Conservation (phyloP, 2,329 filamentous ascomycete genomes). For the Ceratocystis huliohia region DNA sequence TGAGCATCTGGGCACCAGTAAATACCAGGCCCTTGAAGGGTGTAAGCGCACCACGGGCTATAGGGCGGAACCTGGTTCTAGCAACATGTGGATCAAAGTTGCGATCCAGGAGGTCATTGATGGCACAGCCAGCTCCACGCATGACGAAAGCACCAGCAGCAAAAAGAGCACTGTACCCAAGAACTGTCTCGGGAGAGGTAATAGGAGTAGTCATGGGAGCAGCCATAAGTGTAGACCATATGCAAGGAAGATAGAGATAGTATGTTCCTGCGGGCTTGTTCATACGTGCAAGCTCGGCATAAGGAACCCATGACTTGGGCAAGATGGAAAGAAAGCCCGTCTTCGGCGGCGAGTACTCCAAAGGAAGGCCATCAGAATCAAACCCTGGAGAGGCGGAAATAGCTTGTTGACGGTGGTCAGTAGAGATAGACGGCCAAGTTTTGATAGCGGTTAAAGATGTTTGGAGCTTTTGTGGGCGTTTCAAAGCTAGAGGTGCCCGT, state of each 20-base stretch:
- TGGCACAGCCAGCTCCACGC: conserved; percentile 76
- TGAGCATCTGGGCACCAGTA: conserved; percentile 59
- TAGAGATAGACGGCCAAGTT: not conserved
- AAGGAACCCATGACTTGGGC: conserved; percentile 60
- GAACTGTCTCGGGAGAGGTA: conserved; percentile 45
- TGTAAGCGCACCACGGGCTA: conserved; percentile 65
- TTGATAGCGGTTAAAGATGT: not conserved
- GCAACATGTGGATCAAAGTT: conserved; percentile 71
- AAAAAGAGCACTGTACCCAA: conserved; percentile 57
- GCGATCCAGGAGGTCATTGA: conserved; percentile 85
- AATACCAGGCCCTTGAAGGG: conserved; percentile 60
- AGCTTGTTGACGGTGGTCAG: not conserved
- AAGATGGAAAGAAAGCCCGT: conserved; percentile 58
- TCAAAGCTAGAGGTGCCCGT: not conserved
- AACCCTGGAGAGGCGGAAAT: not conserved
- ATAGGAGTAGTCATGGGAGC: conserved; percentile 55
- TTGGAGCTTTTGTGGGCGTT: not conserved
- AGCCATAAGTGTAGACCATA: conserved; percentile 73
- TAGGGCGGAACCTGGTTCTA: conserved; percentile 64
- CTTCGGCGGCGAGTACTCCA: conserved; percentile 53
- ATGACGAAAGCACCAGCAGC: conserved; percentile 67
- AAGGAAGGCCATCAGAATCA: conserved; percentile 18
- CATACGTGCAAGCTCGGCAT: conserved; percentile 67
- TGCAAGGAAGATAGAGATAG: conserved; percentile 74
- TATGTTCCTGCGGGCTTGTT: conserved; percentile 73